phyloP scores from a whole-genome alignment of 495 filamentous ascomycete genomes.

The Hypoxylon cercidicola region DNA sequence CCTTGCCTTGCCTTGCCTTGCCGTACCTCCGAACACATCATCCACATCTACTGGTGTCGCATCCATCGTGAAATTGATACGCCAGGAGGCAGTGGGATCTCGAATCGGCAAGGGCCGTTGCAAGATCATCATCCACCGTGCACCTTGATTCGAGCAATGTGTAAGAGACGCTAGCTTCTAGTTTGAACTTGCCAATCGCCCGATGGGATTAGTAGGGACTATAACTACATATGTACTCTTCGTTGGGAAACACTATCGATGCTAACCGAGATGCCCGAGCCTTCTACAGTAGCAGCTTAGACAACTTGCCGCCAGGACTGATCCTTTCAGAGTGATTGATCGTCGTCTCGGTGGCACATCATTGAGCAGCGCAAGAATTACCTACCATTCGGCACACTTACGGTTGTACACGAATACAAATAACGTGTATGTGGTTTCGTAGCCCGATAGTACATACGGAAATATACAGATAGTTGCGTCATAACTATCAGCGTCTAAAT shows the following conservation, averaged over 20 bases:
- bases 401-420: slow-evolving; percentile 19
- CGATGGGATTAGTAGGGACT: background rate
- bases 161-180: slow-evolving; percentile 7
- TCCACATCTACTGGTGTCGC: slow-evolving; percentile 7
- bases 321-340: slow-evolving; percentile 27
- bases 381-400: slow-evolving; percentile 8
- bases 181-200: slow-evolving; percentile 14
- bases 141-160: slow-evolving; percentile 8
- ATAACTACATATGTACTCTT: background rate
- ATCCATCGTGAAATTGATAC: slow-evolving; percentile 22
- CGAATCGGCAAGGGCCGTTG: slow-evolving; percentile 22
- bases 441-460: slow-evolving; percentile 10
- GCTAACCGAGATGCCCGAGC: slow-evolving; percentile 32
- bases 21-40: slow-evolving; percentile 30
- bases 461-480: slow-evolving; percentile 28
- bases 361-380: slow-evolving; percentile 19
- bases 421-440: slow-evolving; percentile 16
- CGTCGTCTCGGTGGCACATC: slow-evolving; percentile 24
- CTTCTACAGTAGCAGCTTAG: slow-evolving; percentile 5
- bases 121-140: slow-evolving; percentile 23
- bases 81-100: slow-evolving; percentile 23
- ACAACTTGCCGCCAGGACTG: slow-evolving; percentile 14
- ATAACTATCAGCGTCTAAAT: slow-evolving; percentile 21
- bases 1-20: background rate
- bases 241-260: slow-evolving; percentile 15